Conservation (phyloP, 2,329 filamentous ascomycete genomes). For the Epichloe uncinata region DNA sequence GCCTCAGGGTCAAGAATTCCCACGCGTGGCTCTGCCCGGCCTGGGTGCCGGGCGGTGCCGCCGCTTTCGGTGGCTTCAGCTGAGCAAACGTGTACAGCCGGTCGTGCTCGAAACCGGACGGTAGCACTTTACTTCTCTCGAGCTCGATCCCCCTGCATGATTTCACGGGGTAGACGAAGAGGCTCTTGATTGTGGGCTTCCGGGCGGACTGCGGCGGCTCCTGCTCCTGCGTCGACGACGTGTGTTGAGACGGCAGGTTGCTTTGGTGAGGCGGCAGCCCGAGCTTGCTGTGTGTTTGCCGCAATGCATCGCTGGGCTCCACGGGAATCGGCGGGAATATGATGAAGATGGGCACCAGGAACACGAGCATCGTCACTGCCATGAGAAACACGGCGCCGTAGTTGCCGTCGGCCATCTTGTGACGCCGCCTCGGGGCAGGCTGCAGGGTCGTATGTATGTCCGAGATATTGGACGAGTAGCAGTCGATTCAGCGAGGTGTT, state of each 20-base stretch:
- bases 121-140: conserved; percentile 45
- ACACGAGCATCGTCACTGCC: conserved; percentile 31
- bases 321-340: conserved; percentile 42
- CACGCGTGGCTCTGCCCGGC: conserved; percentile 29
- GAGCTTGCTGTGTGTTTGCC: conserved; percentile 39
- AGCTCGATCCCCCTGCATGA: conserved; percentile 70
- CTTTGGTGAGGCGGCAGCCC: conserved; percentile 27
- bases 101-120: conserved; percentile 64
- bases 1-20: conserved; percentile 58
- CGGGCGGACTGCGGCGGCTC: conserved; percentile 10
- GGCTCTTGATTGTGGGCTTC: conserved; percentile 36
- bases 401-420: conserved; percentile 8
- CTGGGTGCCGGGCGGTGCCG: neutral
- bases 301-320: conserved; percentile 37
- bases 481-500: too few species aligned
- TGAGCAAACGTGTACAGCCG: conserved; percentile 75
- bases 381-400: conserved; percentile 25
- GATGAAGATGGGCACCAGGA: conserved; percentile 39
- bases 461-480: too few species aligned
- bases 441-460: too few species aligned
- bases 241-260: conserved; percentile 20
- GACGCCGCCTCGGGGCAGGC: neutral
- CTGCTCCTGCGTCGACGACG: conserved; percentile 11
- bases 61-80: conserved; percentile 12
- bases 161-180: conserved; percentile 75